Evolutionary conservation across 805 yeast genomes (phyloP), one percentile per base, ranked within the genome.

Genomic region (Schwanniomyces polymorphus): DNA sequence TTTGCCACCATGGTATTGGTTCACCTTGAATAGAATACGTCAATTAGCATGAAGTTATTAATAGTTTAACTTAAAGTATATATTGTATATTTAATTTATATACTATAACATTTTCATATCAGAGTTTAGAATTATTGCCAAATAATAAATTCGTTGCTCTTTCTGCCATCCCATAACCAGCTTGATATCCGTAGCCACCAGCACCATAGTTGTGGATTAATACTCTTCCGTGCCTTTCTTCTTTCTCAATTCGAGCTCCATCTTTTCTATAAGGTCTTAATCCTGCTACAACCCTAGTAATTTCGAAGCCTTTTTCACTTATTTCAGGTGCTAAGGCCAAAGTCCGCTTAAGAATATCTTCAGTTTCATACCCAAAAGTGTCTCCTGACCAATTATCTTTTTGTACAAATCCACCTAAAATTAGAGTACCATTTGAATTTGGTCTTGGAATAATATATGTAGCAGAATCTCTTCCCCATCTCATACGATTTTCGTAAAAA

Each of bases 371-470:
- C 11, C 42, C 44, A 28, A 47, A 51, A 4, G 63, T 54, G 18
- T 48, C 51, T 0, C 54, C 54, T 7, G 53, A 41, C 56, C 56
- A 54, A 29, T 50, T 53, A 42, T 59, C 46, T 27, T 50, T 50
- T 41, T 60, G 64, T 49, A 57, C 43, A 42, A 53, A 61, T 8
- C 64, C 65, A 4, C 65, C 64, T 23, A 60, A 52, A 25, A 60
- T 46, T 27, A 88, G 75, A 52, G 86, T 85, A 48, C 82, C 86
- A 45, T 79, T 75, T 1, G 88, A 80, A 46, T 73, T 65, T 0
- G 91, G 90, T 51, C 92, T 75, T 47, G 89, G 89, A 60, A 87
- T 87, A 44, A 83, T 74, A 55, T 87, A 87, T 0, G 90, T 85
- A 4, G 87, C 67, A 41, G 48, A 74, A 41, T 75, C 79, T 3